These are phyloP conservation scores for Peronospora tabacina DNA, from an alignment of 352 stramenopile genomes.

Conservation along the genomic window DNA sequence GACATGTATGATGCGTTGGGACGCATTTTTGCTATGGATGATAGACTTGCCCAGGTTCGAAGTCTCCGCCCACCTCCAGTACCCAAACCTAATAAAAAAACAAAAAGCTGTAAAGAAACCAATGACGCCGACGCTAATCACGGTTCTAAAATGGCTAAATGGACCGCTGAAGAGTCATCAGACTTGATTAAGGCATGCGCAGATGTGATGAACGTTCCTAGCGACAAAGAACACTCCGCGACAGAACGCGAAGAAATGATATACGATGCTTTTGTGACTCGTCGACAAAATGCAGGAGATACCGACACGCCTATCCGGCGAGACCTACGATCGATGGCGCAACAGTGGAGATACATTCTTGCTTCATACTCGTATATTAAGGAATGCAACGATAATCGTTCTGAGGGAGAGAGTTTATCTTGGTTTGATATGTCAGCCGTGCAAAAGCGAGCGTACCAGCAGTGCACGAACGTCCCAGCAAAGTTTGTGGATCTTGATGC, in stretches of 20 bases:
- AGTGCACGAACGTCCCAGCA: conserved; percentile 32
- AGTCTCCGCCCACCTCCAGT: conserved; percentile 16
- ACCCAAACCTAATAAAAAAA: conserved; percentile 13
- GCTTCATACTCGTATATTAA: conserved; percentile 41
- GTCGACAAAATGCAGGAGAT: conserved; percentile 22
- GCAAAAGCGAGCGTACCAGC: conserved; percentile 34
- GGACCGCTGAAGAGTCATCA: conserved; percentile 27
- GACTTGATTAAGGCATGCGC: conserved; percentile 36
- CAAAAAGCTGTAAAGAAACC: conserved; percentile 2
- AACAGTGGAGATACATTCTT: conserved; percentile 35
- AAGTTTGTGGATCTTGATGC: conserved; percentile 38
- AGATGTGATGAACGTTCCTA: conserved; percentile 30
- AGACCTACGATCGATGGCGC: conserved; percentile 27
- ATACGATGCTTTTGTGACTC: conserved; percentile 29
- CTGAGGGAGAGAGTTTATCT: conserved; percentile 15
- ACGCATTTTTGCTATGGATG: conserved; percentile 30
- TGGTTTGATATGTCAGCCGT: conserved; percentile 33
- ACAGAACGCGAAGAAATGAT: conserved; percentile 29
- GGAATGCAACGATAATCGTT: conserved; percentile 28
- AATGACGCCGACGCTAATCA: conserved; percentile 15
- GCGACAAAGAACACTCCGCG: conserved; percentile 18
- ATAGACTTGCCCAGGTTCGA: conserved; percentile 18
- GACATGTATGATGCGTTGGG: conserved; percentile 28
- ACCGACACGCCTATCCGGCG: conserved; percentile 17
- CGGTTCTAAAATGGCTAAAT: conserved; percentile 23